Evolutionary conservation across 2,329 filamentous ascomycete species (phyloP).

Genomic region (Alternaria angustiovoidea): DNA sequence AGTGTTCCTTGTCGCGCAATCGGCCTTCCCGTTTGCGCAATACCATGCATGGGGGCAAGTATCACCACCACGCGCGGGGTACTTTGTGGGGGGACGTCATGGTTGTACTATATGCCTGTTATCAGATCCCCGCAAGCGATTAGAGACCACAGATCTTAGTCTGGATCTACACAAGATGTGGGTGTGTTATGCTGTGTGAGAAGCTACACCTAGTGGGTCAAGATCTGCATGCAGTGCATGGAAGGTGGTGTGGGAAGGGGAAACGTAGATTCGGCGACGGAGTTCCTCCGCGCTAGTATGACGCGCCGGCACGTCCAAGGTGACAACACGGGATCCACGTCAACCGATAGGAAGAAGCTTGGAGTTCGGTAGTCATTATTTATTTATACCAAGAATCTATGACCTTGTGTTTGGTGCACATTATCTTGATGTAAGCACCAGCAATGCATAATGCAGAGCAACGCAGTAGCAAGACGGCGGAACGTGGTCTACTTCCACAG

Average conservation of each 20-base stretch:
- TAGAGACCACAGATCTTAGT: background rate
- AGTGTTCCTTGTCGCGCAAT: slow-evolving; percentile 19
- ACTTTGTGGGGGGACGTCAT: background rate
- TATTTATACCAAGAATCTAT: slow-evolving; percentile 17
- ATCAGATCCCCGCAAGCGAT: background rate
- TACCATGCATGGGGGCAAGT: slow-evolving; percentile 3
- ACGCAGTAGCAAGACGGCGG: background rate
- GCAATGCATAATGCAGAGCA: slow-evolving; percentile 3
- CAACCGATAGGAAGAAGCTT: background rate
- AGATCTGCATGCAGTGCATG: slow-evolving; percentile 7
- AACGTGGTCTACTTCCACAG: slow-evolving; percentile 72
- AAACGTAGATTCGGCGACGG: background rate
- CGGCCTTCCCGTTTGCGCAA: slow-evolving; percentile 20
- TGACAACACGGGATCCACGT: background rate
- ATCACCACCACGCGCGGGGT: slow-evolving; percentile 2
- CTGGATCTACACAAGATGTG: background rate
- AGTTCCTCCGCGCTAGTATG: slow-evolving; percentile 9
- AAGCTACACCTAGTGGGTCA: background rate
- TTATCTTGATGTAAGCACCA: slow-evolving; percentile 9
- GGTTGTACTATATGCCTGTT: background rate
- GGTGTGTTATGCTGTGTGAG: background rate
- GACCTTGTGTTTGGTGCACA: slow-evolving; percentile 29
- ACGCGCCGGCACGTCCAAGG: slow-evolving; percentile 16
- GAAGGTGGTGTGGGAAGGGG: slow-evolving; percentile 1
- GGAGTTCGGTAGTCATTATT: slow-evolving; percentile 14